Conservation (phyloP, 192 early-diverging fungal species). For the Phycomyces blakesleeanus region DNA sequence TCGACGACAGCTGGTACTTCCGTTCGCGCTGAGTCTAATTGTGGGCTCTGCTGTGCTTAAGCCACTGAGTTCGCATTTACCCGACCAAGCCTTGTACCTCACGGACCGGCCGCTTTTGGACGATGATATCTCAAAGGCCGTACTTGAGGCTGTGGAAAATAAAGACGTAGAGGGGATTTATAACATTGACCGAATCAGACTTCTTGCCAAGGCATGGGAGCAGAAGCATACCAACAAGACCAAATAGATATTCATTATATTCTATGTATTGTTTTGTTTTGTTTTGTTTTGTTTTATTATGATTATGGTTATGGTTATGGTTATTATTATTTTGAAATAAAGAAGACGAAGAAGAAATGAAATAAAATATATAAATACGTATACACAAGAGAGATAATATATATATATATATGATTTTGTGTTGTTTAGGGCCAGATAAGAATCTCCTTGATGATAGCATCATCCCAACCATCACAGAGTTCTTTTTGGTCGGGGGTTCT, state of each 20-base stretch:
- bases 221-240: no score
- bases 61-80: slow-evolving; percentile 18
- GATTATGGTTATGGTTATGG: no score
- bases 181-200: slow-evolving; percentile 15
- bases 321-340: no score
- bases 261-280: not conserved
- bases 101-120: slow-evolving; percentile 22
- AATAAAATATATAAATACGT: no score
- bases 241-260: not conserved
- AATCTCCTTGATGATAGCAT: slow-evolving; percentile 31
- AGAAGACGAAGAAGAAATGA: no score
- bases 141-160: slow-evolving; percentile 16
- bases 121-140: slow-evolving; percentile 12
- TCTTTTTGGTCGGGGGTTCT: slow-evolving; percentile 11
- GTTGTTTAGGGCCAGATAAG: slow-evolving; percentile 32
- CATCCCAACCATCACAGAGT: slow-evolving; percentile 33
- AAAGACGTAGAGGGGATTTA: slow-evolving; percentile 8
- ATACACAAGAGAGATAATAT: no score
- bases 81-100: slow-evolving; percentile 3
- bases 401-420: not conserved
- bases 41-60: slow-evolving; percentile 10
- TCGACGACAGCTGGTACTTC: slow-evolving; percentile 14
- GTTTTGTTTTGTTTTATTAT: slow-evolving; percentile 8
- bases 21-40: slow-evolving; percentile 16
- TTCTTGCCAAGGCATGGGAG: slow-evolving; percentile 18